Evolutionary conservation across 169 alveolate genomes (phyloP).

Genomic region (Plasmodium blacklocki): DNA sequence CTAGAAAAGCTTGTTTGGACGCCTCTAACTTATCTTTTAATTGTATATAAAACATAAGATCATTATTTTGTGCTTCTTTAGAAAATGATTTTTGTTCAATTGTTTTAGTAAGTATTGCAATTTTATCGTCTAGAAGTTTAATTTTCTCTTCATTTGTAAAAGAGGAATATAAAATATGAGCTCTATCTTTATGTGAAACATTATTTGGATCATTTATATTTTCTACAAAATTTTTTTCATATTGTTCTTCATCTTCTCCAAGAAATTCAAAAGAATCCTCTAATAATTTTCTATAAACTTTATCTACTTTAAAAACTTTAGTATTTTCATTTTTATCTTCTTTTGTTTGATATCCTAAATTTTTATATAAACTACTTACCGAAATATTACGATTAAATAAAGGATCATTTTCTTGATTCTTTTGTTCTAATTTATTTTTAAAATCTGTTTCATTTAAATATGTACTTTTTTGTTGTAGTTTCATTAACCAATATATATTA

Average conservation of each 20-base stretch:
- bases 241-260: constrained; percentile 86
- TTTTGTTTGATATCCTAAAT: constrained; percentile 82
- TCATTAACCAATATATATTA: constrained; percentile 86
- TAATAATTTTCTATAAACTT: constrained; percentile 81
- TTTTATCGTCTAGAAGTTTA: constrained; percentile 84
- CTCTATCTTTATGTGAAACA: constrained; percentile 79
- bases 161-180: constrained; percentile 82
- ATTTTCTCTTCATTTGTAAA: constrained; percentile 87
- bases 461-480: constrained; percentile 81
- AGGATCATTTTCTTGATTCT: background rate
- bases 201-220: constrained; percentile 21
- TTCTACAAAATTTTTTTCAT: constrained; percentile 37
- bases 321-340: constrained; percentile 80
- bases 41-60: constrained; percentile 82
- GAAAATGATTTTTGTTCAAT: constrained; percentile 85
- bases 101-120: constrained; percentile 83
- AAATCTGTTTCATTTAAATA: constrained; percentile 50
- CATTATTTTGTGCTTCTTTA: constrained; percentile 80
- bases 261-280: constrained; percentile 87
- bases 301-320: constrained; percentile 78
- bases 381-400: constrained; percentile 67
- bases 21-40: constrained; percentile 89
- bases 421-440: constrained; percentile 47
- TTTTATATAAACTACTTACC: constrained; percentile 71
- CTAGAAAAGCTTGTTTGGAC: constrained; percentile 87